phyloP scores from a whole-genome alignment of 2,329 filamentous ascomycete species.

The Pseudomassariella vexata region DNA sequence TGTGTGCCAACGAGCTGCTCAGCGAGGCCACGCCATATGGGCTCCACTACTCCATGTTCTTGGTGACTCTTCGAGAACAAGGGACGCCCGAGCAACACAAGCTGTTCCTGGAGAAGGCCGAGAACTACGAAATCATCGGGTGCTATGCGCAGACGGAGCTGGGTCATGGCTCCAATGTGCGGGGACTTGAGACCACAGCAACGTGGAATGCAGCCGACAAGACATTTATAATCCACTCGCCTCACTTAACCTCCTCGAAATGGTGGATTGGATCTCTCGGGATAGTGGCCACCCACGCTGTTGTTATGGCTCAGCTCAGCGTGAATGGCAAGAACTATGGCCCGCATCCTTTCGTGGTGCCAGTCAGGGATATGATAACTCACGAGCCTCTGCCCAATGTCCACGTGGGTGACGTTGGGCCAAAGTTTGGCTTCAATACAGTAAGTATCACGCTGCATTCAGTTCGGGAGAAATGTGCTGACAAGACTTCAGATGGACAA shows the following conservation, averaged over 20 bases:
- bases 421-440: conserved; percentile 76
- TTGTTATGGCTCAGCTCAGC: conserved; percentile 73
- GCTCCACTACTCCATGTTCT: conserved; percentile 55
- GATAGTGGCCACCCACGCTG: conserved; percentile 68
- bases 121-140: conserved; percentile 67
- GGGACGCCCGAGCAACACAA: conserved; percentile 68
- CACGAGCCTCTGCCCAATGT: conserved; percentile 64
- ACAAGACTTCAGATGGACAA: no score
- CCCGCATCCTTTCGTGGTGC: conserved; percentile 74
- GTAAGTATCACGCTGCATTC: no score
- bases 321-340: conserved; percentile 64
- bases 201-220: conserved; percentile 70
- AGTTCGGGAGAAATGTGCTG: no score
- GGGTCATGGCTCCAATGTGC: conserved; percentile 72
- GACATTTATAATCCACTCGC: conserved; percentile 70
- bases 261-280: conserved; percentile 83
- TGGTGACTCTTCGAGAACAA: conserved; percentile 61
- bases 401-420: conserved; percentile 74
- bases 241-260: conserved; percentile 68
- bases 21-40: conserved; percentile 70
- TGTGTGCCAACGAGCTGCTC: conserved; percentile 61
- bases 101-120: conserved; percentile 63
- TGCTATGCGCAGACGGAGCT: conserved; percentile 80
- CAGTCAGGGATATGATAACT: conserved; percentile 64
- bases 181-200: conserved; percentile 66